These are phyloP conservation scores for Seminavis robusta DNA, from an alignment of 108 stramenopile genomes.

Conservation along the genomic window DNA sequence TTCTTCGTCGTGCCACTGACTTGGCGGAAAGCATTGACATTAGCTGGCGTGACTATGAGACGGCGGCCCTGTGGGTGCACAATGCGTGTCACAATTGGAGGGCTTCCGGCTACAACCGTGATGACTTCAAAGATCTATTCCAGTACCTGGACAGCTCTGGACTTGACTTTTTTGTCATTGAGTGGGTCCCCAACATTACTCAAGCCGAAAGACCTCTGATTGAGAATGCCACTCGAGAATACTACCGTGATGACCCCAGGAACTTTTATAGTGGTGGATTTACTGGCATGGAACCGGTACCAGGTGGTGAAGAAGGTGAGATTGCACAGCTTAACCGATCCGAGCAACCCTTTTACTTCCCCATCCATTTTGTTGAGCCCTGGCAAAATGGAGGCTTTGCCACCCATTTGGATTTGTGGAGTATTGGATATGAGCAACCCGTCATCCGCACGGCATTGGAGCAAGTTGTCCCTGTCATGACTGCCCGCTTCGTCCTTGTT, in stretches of 20 bases:
- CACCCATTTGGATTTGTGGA: slow-evolving; percentile 6
- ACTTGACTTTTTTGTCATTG: slow-evolving; percentile 3
- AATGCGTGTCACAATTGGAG: slow-evolving; percentile 12
- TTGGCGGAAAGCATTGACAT: not conserved
- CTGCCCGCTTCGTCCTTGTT: not conserved
- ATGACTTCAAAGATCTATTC: slow-evolving; percentile 15
- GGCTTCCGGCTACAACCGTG: not conserved
- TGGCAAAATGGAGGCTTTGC: not conserved
- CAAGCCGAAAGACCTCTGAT: not conserved
- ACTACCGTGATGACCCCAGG: not conserved
- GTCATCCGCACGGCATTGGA: not conserved
- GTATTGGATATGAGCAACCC: not conserved
- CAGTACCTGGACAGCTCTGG: slow-evolving; percentile 1
- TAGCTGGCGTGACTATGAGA: slow-evolving; percentile 6
- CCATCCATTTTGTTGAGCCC: slow-evolving; percentile 17
- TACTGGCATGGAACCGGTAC: not conserved
- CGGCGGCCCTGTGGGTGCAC: slow-evolving; percentile 19
- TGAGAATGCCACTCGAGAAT: not conserved
- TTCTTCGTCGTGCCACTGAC: slow-evolving; percentile 7
- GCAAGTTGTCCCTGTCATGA: not conserved
- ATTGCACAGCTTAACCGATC: too few species aligned
- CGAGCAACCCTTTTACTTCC: slow-evolving; percentile 13
- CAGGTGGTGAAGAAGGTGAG: too few species aligned
- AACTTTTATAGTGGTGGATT: not conserved
- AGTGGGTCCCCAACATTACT: slow-evolving; percentile 13